Percentiles rank a stretch among this genome's conserved stretches.
These are phyloP conservation scores for Wickerhamomyces queroliae DNA, from an alignment of 805 yeast species.

Conservation along the genomic window DNA sequence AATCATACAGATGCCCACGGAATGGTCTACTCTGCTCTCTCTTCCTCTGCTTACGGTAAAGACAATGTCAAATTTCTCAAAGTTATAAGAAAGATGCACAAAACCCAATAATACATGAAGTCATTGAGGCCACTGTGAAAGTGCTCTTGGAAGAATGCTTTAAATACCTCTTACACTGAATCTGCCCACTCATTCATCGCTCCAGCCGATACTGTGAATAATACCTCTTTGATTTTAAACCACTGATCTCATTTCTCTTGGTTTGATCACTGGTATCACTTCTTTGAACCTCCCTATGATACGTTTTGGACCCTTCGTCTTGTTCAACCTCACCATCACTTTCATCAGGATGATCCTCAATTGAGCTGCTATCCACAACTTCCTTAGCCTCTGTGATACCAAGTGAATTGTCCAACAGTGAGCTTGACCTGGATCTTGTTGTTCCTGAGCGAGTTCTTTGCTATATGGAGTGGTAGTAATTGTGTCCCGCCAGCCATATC, in stretches of 20 bases:
- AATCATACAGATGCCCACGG: too few relatives aligned
- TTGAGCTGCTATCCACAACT: not conserved
- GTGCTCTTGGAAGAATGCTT: constrained; percentile 71
- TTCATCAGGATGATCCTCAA: not conserved
- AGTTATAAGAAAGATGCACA: constrained; percentile 72
- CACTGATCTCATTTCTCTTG: constrained; percentile 34
- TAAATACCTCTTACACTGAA: constrained; percentile 75
- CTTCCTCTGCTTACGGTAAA: constrained; percentile 76
- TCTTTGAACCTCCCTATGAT: not conserved
- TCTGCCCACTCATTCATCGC: constrained; percentile 89
- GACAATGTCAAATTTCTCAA: constrained; percentile 89
- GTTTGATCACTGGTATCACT: not conserved
- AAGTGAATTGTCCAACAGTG: not conserved
- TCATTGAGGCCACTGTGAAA: constrained; percentile 79
- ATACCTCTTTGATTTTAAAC: constrained; percentile 77
- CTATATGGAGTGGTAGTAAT: not conserved
- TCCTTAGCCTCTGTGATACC: not conserved
- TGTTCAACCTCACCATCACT: not conserved
- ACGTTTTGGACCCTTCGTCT: not conserved
- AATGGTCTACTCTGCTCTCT: constrained; percentile 22
- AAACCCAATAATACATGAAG: constrained; percentile 71
- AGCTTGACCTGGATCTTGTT: not conserved
- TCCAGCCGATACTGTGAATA: constrained; percentile 92
- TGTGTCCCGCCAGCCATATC: not conserved
- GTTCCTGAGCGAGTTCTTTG: not conserved